A percentile compares a stretch with the other conserved stretches of the same genome.
Conservation (phyloP, 1,284 basidiomycete genomes). For the Cutaneotrichosporon cyanovorans region DNA sequence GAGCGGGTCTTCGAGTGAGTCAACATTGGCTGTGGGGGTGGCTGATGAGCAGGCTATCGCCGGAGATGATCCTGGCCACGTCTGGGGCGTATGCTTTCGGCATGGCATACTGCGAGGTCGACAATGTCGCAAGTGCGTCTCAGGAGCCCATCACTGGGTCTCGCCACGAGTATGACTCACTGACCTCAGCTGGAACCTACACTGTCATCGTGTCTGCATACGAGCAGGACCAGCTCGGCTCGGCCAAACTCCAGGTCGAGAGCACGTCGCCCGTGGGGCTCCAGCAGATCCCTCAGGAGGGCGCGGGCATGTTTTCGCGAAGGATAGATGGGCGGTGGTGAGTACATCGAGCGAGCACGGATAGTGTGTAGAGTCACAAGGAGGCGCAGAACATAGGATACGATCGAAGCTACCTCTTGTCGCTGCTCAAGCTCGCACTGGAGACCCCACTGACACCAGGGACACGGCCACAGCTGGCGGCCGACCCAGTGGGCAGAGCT, state of each 20-base stretch:
- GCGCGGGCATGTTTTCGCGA: constrained; percentile 81
- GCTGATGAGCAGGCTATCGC: constrained; percentile 46
- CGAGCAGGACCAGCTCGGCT: constrained; percentile 60
- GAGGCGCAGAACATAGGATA: no score
- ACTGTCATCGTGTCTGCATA: constrained; percentile 77
- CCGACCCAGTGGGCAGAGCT: constrained; percentile 57
- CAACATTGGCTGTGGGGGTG: no score
- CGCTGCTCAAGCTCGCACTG: no score
- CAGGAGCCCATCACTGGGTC: no score
- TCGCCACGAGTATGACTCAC: no score
- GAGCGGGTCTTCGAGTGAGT: constrained; percentile 67
- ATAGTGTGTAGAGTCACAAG: no score
- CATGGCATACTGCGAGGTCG: constrained; percentile 54
- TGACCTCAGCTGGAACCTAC: constrained; percentile 63
- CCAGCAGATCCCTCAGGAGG: constrained; percentile 57
- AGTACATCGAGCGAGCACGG: no score
- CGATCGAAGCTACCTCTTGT: no score
- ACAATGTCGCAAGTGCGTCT: constrained; percentile 53
- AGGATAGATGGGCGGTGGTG: constrained; percentile 62
- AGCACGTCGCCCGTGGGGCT: constrained; percentile 51
- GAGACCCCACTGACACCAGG: constrained; percentile 51
- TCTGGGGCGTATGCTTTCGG: constrained; percentile 80
- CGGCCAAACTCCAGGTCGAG: constrained; percentile 59
- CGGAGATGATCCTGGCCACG: constrained; percentile 8
- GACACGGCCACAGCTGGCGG: constrained; percentile 55